Base-by-base conservation (phyloP, 768 basidiomycete genomes). In the Agrocybe chaxingu region DNA sequence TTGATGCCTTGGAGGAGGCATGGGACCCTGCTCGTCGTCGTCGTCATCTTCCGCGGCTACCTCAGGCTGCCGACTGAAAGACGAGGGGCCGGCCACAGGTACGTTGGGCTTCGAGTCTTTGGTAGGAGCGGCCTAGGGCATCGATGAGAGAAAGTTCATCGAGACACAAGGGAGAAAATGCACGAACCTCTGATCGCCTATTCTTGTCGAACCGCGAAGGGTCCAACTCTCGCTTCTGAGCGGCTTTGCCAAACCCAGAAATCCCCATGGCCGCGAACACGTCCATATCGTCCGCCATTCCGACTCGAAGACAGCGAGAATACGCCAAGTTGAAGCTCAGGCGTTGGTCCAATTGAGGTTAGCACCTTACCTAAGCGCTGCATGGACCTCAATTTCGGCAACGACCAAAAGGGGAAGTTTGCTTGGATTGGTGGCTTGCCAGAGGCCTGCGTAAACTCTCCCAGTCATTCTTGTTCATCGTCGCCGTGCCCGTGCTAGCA, bases 211-310 rank as follows among this genome's bases (percentile, higher is more conserved):
- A 89, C 52, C 88, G 73, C n/a, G 76, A 65, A n/a, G 86, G 83
- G 63, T 90, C 86, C 16, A 91, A 76, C 62, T 79, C 69, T 54
- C 76, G 82, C 69, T 83, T 84, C 65, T 82, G 78, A 19, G 70
- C 62, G 39, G 83, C 68, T 70, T 92, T 93, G 19, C 92, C 92
- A 62, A 94, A 94, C 18, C 87, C 87, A 59, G 81, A 59, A 50
- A 93, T 88, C 5, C 91, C 91, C 86, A 94, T 92, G 8, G 85
- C 81, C 2, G 86, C 82, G 59, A 92, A 78, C 13, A 92, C 69
- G 53, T 91, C 89, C 70, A 77, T 75, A 24, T 24, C 24, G 66
- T 84, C 80, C 19, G 70, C 54, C 73, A 73, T 71, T 44, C 38
- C 59, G 37, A n/a, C 29, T 42, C 19, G 36, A 11, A 36, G 38